These are phyloP conservation scores for Leishmania tarentolae DNA, from an alignment of 208 protist species.

Conservation along the genomic window DNA sequence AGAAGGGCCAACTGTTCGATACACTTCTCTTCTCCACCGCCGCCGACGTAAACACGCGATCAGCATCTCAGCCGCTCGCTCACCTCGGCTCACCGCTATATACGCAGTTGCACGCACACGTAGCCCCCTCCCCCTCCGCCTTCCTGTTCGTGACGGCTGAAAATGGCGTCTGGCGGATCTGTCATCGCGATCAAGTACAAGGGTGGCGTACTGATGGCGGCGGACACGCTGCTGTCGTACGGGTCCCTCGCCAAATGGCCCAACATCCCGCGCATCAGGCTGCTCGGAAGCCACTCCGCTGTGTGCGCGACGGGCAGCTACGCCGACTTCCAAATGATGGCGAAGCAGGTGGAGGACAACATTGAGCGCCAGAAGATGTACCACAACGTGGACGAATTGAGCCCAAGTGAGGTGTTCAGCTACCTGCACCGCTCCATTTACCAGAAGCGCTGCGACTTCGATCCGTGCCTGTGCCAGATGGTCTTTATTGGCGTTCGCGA, in stretches of 20 bases:
- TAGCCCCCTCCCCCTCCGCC: background rate
- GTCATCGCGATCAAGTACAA: constrained; percentile 98
- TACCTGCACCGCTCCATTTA: constrained; percentile 95
- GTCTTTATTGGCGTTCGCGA: constrained; percentile 93
- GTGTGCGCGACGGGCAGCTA: constrained; percentile 95
- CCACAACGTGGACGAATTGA: constrained; percentile 77
- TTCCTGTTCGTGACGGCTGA: background rate
- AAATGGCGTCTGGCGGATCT: constrained; percentile 96
- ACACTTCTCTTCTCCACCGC: too few relatives aligned
- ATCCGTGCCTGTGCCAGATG: constrained; percentile 96
- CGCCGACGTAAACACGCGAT: background rate
- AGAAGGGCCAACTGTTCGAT: too few relatives aligned
- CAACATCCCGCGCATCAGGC: constrained; percentile 88
- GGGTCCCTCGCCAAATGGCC: constrained; percentile 96
- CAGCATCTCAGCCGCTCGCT: background rate
- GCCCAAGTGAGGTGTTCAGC: constrained; percentile 91
- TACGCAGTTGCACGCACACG: background rate
- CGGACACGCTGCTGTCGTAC: constrained; percentile 97
- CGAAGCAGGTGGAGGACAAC: constrained; percentile 68
- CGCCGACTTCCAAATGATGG: constrained; percentile 97
- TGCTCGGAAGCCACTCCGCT: constrained; percentile 87
- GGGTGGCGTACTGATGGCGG: constrained; percentile 95
- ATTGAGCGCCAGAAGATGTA: constrained; percentile 79
- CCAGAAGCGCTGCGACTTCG: constrained; percentile 94
- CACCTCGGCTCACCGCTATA: background rate